Conservation (phyloP, 768 basidiomycete genomes). For the Podaxis sp. region DNA sequence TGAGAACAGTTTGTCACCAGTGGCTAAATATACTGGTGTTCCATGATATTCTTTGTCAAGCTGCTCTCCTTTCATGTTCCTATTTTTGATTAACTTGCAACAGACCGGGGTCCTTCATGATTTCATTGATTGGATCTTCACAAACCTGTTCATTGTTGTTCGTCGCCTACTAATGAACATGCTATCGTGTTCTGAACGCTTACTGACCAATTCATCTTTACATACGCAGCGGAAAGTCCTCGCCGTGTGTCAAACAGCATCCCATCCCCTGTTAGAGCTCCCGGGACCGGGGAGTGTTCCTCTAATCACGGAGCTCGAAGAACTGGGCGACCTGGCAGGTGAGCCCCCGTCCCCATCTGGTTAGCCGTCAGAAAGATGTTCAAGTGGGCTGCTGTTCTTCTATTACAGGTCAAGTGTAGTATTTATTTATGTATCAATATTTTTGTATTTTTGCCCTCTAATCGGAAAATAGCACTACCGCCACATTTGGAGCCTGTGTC, state of each 20-base stretch:
- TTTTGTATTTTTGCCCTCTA: no score
- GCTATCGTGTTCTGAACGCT: background rate
- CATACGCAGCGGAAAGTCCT: background rate
- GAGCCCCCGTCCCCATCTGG: background rate
- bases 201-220: background rate
- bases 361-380: background rate
- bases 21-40: background rate
- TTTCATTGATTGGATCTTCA: background rate
- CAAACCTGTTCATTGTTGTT: background rate
- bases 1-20: background rate
- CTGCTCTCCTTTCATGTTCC: background rate
- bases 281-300: background rate
- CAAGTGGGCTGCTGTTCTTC: background rate
- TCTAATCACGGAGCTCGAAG: background rate
- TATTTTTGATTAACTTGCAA: background rate
- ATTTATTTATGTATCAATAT: background rate
- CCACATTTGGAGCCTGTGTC: no score
- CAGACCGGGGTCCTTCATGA: background rate
- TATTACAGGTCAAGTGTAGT: background rate
- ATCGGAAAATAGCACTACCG: no score
- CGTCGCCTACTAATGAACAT: background rate
- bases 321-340: background rate
- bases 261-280: background rate
- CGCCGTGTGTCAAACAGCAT: background rate
- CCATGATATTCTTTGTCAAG: no score